phyloP scores from a whole-genome alignment of 352 stramenopile genomes.

The Phytophthora pinifolia region DNA sequence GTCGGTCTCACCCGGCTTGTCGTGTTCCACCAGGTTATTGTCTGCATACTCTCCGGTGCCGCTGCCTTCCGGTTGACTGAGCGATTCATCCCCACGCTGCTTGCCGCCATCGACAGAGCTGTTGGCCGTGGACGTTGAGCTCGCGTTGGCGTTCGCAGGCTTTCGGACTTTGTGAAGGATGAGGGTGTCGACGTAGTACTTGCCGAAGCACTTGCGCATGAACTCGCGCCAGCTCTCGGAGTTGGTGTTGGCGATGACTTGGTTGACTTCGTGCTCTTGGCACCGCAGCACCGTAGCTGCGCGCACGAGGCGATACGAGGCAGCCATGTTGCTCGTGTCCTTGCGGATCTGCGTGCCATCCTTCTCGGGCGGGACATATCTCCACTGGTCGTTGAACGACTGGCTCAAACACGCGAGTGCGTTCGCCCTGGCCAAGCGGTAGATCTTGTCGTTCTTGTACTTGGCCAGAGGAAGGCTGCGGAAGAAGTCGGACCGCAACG shows the following conservation, averaged over 20 bases:
- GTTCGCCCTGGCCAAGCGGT: constrained; percentile 51
- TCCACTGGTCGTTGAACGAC: constrained; percentile 82
- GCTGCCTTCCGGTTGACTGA: constrained; percentile 27
- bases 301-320: constrained; percentile 65
- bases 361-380: constrained; percentile 77
- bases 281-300: constrained; percentile 69
- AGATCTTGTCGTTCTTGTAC: constrained; percentile 59
- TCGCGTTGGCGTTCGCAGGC: constrained; percentile 15
- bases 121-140: constrained; percentile 6
- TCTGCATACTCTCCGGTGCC: constrained; percentile 19
- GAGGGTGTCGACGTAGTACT: constrained; percentile 75
- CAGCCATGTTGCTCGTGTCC: constrained; percentile 75
- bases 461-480: constrained; percentile 59
- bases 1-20: constrained; percentile 13
- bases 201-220: constrained; percentile 72
- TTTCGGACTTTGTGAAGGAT: constrained; percentile 64
- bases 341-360: constrained; percentile 81
- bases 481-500: constrained; percentile 74
- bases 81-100: too few species aligned
- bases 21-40: constrained; percentile 29
- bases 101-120: constrained; percentile 4
- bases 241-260: constrained; percentile 67
- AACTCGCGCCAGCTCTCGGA: constrained; percentile 79
- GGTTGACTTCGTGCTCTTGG: constrained; percentile 74
- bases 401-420: constrained; percentile 59